Evolutionary conservation across 805 yeast genomes (phyloP).

Genomic region (Wickerhamiella vanderwaltii): DNA sequence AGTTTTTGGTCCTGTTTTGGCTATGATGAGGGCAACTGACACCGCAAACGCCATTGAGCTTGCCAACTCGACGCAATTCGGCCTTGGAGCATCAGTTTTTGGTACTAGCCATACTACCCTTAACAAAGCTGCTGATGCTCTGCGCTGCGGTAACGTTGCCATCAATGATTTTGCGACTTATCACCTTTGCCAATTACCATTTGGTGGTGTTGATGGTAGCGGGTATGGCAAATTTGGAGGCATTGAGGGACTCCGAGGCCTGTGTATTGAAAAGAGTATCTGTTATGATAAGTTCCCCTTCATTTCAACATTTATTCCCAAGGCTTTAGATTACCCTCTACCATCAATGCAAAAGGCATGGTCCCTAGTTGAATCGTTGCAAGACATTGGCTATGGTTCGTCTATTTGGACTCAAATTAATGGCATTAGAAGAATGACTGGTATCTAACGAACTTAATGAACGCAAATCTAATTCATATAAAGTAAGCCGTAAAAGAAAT

Average conservation of each 20-base stretch:
- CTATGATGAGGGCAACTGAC: conserved; percentile 58
- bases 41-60: conserved; percentile 58
- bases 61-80: conserved; percentile 78
- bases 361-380: conserved; percentile 72
- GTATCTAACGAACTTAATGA: conserved; percentile 9
- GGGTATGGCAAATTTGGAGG: conserved; percentile 99
- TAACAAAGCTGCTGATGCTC: conserved; percentile 46
- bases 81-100: conserved; percentile 85
- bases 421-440: conserved; percentile 38
- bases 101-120: conserved; percentile 50
- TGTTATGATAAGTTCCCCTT: conserved; percentile 75
- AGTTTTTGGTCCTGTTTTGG: conserved; percentile 86
- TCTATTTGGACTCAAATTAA: conserved; percentile 58
- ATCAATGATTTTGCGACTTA: conserved; percentile 96
- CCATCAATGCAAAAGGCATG: conserved; percentile 71
- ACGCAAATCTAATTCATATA: too few relatives aligned
- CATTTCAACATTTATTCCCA: conserved; percentile 69
- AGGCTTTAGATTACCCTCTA: conserved; percentile 85
- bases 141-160: conserved; percentile 85
- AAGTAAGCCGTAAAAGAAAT: too few relatives aligned
- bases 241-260: conserved; percentile 86
- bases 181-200: conserved; percentile 90
- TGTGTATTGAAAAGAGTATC: conserved; percentile 76
- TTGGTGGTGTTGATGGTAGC: conserved; percentile 86
- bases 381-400: conserved; percentile 61